Evolutionary conservation across 2,329 filamentous ascomycete species (phyloP), one percentile per base, ranked within the genome.

Genomic region (Aspergillus quadricinctus): DNA sequence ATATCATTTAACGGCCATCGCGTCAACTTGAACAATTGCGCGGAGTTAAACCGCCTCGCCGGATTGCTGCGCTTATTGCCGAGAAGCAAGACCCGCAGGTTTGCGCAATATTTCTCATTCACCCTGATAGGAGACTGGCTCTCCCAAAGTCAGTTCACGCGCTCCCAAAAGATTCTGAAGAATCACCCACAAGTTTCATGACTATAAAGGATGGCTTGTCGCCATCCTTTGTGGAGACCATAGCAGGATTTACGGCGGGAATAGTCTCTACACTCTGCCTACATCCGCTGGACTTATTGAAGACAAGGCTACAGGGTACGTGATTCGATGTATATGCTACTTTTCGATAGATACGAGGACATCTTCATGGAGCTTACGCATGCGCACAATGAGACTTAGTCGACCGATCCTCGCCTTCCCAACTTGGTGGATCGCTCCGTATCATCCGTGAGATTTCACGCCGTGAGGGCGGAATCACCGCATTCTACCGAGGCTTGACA

Each of bases 281-380:
- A 52, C 93, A 97, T 65, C 94, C 94, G 31, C 85, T 99, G 58
- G 94, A 99, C 77, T 87, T 99, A 61, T 87, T 97, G 72, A 99
- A 99, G 81, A 97, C 93, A 59, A 88, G 94, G 61, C 86, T 99
- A 71, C 94, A 99, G 78, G 87, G 90, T 92, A 78, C 57, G 78
- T 70, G 41, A 23, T 48, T 8, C 50, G 35, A 27, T 11, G 40
- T 23, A n/a, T 27, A 29, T 17, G 11, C 25, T 49, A n/a, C 52
- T 21, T 23, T 23, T 37, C n/a, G 55, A 41, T 50, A 14, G 43
- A 9, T 23, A 6, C 5, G 48, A 46, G 21, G 19, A 25, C 11
- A 54, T 25, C 14, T 37, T 37, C 31, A 37, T 17, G 14, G 31
- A 37, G 31, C 49, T 56, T 7, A 56, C 43, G 4, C 67, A 70